Evolutionary conservation across 352 stramenopile genomes (phyloP).

Genomic region (Peronospora farinosa): DNA sequence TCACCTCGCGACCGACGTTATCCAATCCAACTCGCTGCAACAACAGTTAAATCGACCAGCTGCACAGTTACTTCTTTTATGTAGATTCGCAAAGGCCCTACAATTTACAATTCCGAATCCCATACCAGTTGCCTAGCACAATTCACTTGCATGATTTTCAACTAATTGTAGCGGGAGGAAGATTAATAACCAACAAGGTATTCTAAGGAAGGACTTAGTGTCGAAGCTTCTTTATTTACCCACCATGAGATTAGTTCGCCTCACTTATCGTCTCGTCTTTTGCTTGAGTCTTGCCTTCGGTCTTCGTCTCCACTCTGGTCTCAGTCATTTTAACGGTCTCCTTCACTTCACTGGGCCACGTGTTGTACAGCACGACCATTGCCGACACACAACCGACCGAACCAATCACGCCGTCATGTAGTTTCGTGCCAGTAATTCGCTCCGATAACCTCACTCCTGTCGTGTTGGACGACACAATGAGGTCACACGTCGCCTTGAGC

Average conservation of each 20-base stretch:
- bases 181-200: not conserved
- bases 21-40: no score
- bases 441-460: constrained; percentile 67
- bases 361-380: constrained; percentile 79
- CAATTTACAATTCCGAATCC: no score
- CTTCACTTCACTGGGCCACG: constrained; percentile 51
- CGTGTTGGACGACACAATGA: constrained; percentile 85
- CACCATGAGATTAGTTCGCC: not conserved
- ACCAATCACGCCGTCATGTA: constrained; percentile 82
- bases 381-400: constrained; percentile 74
- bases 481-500: constrained; percentile 80
- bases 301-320: constrained; percentile 7
- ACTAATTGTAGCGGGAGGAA: constrained; percentile 4
- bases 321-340: constrained; percentile 28
- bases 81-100: no score
- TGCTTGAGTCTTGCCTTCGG: constrained; percentile 10
- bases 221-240: not conserved
- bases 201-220: constrained; percentile 2
- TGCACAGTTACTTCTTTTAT: no score
- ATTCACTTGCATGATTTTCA: constrained; percentile 14
- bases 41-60: no score
- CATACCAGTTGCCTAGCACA: no score
- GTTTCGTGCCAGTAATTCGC: constrained; percentile 68
- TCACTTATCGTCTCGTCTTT: constrained; percentile 10
- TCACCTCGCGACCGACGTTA: no score